Conservation (phyloP, 371 early-diverging fungal genomes). For the Circinella minor region DNA sequence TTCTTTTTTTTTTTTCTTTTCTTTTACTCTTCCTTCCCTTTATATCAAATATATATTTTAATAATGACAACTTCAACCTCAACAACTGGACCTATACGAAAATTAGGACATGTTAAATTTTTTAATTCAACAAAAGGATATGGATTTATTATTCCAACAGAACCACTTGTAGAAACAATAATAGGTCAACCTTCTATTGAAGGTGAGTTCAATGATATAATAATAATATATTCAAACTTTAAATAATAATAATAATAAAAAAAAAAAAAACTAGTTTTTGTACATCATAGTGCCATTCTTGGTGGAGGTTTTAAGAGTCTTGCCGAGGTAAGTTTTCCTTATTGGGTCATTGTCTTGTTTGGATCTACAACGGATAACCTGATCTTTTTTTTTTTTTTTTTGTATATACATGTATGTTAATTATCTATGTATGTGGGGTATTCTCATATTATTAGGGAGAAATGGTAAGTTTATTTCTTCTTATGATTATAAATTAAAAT, state of each 20-base stretch:
- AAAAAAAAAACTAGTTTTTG: slow-evolving; percentile 68
- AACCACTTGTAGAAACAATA: slow-evolving; percentile 28
- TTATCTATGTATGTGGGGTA: neutral
- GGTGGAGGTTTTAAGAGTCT: slow-evolving; percentile 87
- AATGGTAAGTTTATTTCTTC: slow-evolving; percentile 32
- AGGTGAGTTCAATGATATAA: slow-evolving; percentile 48
- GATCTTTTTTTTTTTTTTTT: neutral
- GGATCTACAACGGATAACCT: slow-evolving; percentile 18
- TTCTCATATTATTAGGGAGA: slow-evolving; percentile 42
- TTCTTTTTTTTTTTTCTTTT: neutral
- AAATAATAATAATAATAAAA: neutral
- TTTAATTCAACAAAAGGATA: slow-evolving; percentile 89
- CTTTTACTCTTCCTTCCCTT: neutral
- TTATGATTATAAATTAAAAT: neutral
- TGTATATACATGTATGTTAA: neutral
- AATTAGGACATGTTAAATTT: slow-evolving; percentile 83
- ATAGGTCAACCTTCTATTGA: slow-evolving; percentile 53
- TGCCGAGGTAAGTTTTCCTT: slow-evolving; percentile 64
- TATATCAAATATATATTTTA: no score
- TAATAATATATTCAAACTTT: neutral
- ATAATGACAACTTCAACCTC: neutral
- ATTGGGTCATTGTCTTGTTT: neutral
- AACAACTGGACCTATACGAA: slow-evolving; percentile 29
- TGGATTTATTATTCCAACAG: slow-evolving; percentile 84
- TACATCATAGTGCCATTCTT: slow-evolving; percentile 88